These are phyloP conservation scores for Orychophragmus violaceus DNA, from an alignment of 345 rosid species.

Conservation along the genomic window DNA sequence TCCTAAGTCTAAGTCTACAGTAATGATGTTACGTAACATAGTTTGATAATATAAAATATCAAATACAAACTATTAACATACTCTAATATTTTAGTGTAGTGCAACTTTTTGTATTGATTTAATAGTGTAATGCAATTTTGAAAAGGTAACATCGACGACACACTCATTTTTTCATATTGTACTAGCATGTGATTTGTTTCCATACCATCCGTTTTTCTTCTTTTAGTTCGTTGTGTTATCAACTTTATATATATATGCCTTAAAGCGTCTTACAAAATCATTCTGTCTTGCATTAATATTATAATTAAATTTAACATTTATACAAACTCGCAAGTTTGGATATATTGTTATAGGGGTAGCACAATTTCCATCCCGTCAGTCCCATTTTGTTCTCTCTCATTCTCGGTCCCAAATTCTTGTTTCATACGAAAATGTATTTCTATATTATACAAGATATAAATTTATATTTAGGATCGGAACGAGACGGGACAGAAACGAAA, in stretches of 20 bases:
- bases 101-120: too few species aligned
- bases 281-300: not conserved
- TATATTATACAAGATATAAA: too few species aligned
- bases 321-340: not conserved
- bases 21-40: not conserved
- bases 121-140: not conserved
- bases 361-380: too few species aligned
- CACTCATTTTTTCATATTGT: conserved; percentile 2
- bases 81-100: not conserved
- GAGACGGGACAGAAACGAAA: too few species aligned
- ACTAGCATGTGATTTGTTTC: conserved; percentile 20
- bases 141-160: conserved; percentile 23
- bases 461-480: too few species aligned
- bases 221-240: not conserved
- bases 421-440: too few species aligned
- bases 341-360: too few species aligned
- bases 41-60: not conserved
- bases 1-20: conserved; percentile 15
- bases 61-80: not conserved
- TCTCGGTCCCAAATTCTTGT: too few species aligned
- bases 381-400: too few species aligned
- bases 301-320: too few species aligned
- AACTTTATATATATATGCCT: not conserved
- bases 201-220: conserved; percentile 7
- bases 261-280: conserved; percentile 5